Conservation (phyloP, 1,284 basidiomycete genomes). For the Sanghuangporus baumii region DNA sequence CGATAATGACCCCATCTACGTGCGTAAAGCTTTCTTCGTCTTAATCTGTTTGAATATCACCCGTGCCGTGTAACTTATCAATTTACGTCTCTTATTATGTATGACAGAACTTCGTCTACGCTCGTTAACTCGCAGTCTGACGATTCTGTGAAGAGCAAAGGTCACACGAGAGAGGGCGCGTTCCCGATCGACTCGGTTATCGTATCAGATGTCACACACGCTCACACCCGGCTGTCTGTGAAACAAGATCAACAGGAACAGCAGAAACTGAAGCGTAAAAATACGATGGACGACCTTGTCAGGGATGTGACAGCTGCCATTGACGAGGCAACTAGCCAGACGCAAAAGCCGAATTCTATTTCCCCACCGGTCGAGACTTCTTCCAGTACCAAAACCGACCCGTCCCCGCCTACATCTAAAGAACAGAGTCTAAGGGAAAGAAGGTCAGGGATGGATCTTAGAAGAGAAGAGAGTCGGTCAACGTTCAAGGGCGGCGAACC, state of each 20-base stretch:
- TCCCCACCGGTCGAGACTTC: slow-evolving; percentile 25
- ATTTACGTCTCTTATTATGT: neutral
- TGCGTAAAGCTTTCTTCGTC: neutral
- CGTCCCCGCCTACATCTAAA: neutral
- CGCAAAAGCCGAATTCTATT: slow-evolving; percentile 24
- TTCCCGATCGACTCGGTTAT: slow-evolving; percentile 47
- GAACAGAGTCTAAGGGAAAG: slow-evolving; percentile 14
- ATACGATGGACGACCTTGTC: slow-evolving; percentile 29
- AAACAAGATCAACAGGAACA: slow-evolving; percentile 6
- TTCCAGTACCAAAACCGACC: slow-evolving; percentile 4
- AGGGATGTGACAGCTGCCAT: slow-evolving; percentile 28
- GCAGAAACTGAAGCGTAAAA: slow-evolving; percentile 14
- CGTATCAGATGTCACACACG: slow-evolving; percentile 25
- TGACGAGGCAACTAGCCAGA: slow-evolving; percentile 28
- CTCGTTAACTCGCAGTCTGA: slow-evolving; percentile 14
- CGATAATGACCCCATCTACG: slow-evolving; percentile 11
- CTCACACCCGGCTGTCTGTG: slow-evolving; percentile 18
- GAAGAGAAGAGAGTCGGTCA: slow-evolving; percentile 11
- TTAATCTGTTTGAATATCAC: neutral
- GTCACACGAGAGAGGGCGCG: slow-evolving; percentile 61
- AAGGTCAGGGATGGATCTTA: slow-evolving; percentile 11
- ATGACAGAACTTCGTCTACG: slow-evolving; percentile 9
- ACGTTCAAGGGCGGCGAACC: slow-evolving; percentile 13
- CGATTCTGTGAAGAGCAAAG: slow-evolving; percentile 26
- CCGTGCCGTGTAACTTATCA: neutral